These are phyloP conservation scores for Schrenkiella parvula DNA, from an alignment of 345 rosid genomes.

Conservation along the genomic window DNA sequence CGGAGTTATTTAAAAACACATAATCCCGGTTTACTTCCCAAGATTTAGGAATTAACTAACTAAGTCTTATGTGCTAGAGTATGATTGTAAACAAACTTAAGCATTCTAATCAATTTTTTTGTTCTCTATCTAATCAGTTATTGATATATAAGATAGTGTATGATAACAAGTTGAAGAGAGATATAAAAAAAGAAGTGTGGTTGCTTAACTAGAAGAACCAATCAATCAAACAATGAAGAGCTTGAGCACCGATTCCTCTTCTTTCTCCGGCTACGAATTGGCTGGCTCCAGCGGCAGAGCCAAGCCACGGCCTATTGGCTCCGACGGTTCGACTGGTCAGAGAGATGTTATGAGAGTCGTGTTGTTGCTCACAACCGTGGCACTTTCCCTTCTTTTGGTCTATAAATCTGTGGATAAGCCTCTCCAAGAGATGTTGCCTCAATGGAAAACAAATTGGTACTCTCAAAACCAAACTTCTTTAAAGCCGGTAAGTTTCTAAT, in stretches of 20 bases:
- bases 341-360: neutral
- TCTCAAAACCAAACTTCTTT: conserved; percentile 10
- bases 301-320: neutral
- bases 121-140: neutral
- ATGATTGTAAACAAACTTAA: neutral
- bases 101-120: neutral
- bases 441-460: neutral
- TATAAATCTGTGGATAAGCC: conserved; percentile 12
- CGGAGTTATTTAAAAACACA: neutral
- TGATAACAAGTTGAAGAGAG: neutral
- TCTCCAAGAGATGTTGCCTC: conserved; percentile 17
- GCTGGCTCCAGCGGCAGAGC: neutral
- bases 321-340: neutral
- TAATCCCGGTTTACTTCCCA: neutral
- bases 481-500: neutral
- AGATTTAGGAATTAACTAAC: neutral
- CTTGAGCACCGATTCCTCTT: neutral
- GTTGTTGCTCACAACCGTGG: neutral
- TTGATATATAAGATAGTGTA: neutral
- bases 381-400: conserved; percentile 10
- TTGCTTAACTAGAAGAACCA: neutral
- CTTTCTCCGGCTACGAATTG: neutral
- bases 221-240: neutral
- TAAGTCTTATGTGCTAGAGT: neutral
- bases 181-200: neutral